Base-by-base conservation (phyloP, 345 rosid species). In the Sisymbrium altissimum region DNA sequence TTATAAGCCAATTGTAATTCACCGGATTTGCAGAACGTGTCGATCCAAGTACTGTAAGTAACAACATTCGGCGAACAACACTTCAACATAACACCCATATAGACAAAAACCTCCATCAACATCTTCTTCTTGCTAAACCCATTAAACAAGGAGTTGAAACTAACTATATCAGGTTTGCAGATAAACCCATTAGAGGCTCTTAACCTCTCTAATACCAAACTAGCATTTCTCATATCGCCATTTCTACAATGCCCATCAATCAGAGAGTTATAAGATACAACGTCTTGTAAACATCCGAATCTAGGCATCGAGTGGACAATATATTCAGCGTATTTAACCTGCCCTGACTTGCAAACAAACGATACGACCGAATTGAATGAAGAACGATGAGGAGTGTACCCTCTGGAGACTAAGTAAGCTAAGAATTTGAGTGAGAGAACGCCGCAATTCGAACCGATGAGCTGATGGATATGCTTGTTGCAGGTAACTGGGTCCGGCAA, bases 21-120 rank as follows among this genome's bases (percentile, higher is more conserved):
- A 15, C 83, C 75, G 0, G 64, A 17, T 48, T 77, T 79, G 76
- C 83, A 84, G 33, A 84, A 74, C 36, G 64, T 62, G 64, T 84
- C 82, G 11, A 84, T 77, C 84, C 72, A 84, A 39, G 70, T 79
- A 35, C 75, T 75, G 39, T 81, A 81, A 7, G 83, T 81, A 79
- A 84, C 72, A 40, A 84, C 81, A 52, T 79, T 84, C 0, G 85
- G 85, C 1, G 70, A 68, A 64, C 55, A 81, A 53, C 60, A 76
- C 77, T 84, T 84, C 45, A 71, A 68, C 84, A 84, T 84, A 40
- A 81, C 75, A 43, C 85, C 56, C 82, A 81, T 79, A 56, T 68
- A 84, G 23, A 77, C 46, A 84, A 75, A 79, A 65, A 63, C 77
- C 52, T 81, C 81, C 1, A 27, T 19, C n/a, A 59, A 50, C 77